These are phyloP conservation scores for Rhodotorula sp. DNA, from an alignment of 1,284 basidiomycete species.

Conservation along the genomic window DNA sequence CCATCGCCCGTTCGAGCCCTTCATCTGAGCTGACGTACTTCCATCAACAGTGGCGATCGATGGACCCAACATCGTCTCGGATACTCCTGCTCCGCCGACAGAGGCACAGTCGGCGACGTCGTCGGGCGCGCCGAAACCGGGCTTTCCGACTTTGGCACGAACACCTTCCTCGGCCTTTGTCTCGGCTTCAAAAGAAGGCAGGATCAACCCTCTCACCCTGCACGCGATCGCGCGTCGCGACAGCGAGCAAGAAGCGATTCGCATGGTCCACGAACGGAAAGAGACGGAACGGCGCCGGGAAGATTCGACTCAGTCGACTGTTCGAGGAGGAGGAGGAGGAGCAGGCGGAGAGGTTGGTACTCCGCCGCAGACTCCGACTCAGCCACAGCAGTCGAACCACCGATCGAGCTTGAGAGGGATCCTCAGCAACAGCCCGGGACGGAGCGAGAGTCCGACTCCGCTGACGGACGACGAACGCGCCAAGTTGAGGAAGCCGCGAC, in stretches of 20 bases:
- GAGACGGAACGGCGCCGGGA: slow-evolving; percentile 25
- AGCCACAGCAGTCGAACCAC: background rate
- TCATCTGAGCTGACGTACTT: no score
- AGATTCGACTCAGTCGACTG: background rate
- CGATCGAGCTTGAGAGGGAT: background rate
- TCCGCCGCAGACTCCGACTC: slow-evolving; percentile 9
- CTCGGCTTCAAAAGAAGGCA: slow-evolving; percentile 14
- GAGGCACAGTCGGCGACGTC: background rate
- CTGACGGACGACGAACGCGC: slow-evolving; percentile 9
- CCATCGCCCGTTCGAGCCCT: no score
- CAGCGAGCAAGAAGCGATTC: slow-evolving; percentile 36
- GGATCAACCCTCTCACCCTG: slow-evolving; percentile 39
- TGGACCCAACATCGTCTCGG: slow-evolving; percentile 8
- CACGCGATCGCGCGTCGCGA: slow-evolving; percentile 35
- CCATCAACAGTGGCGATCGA: background rate
- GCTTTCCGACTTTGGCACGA: slow-evolving; percentile 19
- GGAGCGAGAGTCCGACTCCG: slow-evolving; percentile 25
- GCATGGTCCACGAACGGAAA: slow-evolving; percentile 27
- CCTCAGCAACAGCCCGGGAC: background rate
- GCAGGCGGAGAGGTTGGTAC: background rate
- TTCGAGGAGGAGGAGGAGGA: background rate
- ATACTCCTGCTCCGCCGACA: background rate
- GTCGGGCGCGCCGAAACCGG: slow-evolving; percentile 1
- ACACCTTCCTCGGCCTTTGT: slow-evolving; percentile 21
- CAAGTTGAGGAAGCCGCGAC: slow-evolving; percentile 1